Conservation (phyloP, 306 rosid species). For the Elaeagnus macrophylla region DNA sequence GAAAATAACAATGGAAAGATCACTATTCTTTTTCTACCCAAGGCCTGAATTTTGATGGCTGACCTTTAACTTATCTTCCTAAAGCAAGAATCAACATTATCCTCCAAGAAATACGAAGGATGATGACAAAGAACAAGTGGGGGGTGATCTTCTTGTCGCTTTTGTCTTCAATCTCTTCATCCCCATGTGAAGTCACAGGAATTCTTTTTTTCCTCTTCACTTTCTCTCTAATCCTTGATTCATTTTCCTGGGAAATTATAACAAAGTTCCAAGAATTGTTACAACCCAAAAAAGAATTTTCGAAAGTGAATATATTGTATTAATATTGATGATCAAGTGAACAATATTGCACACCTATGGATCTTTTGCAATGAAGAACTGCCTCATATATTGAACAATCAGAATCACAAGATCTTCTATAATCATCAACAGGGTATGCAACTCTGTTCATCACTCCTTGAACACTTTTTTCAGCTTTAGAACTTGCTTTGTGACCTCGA, state of each 20-base stretch:
- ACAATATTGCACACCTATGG: constrained; percentile 45
- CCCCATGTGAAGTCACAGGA: constrained; percentile 36
- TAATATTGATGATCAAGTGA: too few relatives aligned
- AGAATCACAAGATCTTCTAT: constrained; percentile 77
- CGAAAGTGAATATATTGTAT: too few relatives aligned
- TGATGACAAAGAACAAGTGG: constrained; percentile 52
- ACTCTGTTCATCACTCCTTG: constrained; percentile 26
- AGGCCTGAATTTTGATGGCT: constrained; percentile 21
- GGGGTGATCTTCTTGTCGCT: constrained; percentile 31
- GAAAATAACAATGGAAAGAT: too few relatives aligned
- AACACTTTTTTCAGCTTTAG: constrained; percentile 46
- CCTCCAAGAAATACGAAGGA: constrained; percentile 7
- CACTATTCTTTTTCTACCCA: neutral
- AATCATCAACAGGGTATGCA: constrained; percentile 55
- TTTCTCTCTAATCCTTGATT: too few relatives aligned
- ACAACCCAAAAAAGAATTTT: too few relatives aligned
- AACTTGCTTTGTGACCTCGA: constrained; percentile 40
- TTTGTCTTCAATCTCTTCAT: constrained; percentile 19
- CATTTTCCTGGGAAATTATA: neutral
- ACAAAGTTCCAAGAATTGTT: too few relatives aligned
- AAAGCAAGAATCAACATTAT: neutral
- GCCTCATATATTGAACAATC: constrained; percentile 96
- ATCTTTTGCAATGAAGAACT: constrained; percentile 97
- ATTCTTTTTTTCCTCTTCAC: neutral
- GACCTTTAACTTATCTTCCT: constrained; percentile 24